Evolutionary conservation across 1,284 basidiomycete genomes (phyloP), one percentile per base, ranked within the genome.

Genomic region (Cryptococcus neoformans): DNA sequence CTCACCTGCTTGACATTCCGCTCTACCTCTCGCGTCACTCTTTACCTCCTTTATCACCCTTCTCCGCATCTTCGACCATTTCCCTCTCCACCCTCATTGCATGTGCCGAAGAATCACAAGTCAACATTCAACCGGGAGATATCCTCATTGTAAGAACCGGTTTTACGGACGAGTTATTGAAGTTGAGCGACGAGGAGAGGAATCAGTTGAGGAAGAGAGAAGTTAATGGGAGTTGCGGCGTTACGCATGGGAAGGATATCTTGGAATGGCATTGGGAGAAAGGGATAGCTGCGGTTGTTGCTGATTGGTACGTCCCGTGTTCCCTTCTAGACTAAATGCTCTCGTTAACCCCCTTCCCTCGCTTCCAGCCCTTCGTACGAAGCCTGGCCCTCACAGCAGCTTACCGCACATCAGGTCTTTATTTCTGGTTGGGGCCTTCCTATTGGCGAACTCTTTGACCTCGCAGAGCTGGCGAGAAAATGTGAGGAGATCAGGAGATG

Each of bases 401-500:
- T 61, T 34, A 62, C 60, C n/a, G 55, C 54, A 34, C 70, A 74
- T 60, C 65, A 73, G 50, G 62, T 65, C 14, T 70, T 76, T 63
- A 55, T 73, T 6, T 59, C 52, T 16, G 67, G 73, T 56, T 75
- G 68, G 69, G 62, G 72, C 4, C 40, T 70, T 41, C 72, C 72
- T 3, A 78, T 79, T 37, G 80, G 79, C 34, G 79, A 80, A 58
- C 60, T 80, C 41, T 80, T 78, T 51, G 78, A 81, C 59, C 65
- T 80, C 11, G 72, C 78, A 28, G 58, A 59, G 28, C 67, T 81
- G 10, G 68, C 74, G 1, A 39, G 62, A 35, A 62, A 70, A 51
- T 79, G 77, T 49, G 56, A 62, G 21, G 44, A 64, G 52, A 57
- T 66, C 12, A 56, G 68, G 7, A 58, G 74, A 40, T 81, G 70